Conservation (phyloP, 352 stramenopile species). For the Phytophthora fragariae region DNA sequence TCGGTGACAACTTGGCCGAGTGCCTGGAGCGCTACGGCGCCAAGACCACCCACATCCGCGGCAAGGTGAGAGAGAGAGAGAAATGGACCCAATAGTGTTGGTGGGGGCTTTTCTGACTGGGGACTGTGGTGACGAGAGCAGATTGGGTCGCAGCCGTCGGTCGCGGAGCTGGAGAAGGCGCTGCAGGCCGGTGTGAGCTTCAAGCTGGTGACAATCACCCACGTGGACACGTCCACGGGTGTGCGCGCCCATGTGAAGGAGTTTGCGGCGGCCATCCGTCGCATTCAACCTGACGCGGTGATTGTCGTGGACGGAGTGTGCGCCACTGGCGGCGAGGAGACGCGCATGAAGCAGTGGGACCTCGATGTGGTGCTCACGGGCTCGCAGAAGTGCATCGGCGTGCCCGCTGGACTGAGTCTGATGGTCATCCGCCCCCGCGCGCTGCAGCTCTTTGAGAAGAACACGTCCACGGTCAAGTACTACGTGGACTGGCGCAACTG, state of each 20-base stretch:
- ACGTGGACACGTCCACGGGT: constrained; percentile 83
- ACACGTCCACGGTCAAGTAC: constrained; percentile 64
- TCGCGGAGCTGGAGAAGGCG: constrained; percentile 54
- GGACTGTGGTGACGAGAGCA: constrained; percentile 13
- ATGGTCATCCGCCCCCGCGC: constrained; percentile 75
- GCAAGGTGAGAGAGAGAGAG: constrained; percentile 35
- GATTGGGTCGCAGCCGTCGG: constrained; percentile 62
- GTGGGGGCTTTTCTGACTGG: not conserved
- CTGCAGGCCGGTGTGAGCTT: constrained; percentile 53
- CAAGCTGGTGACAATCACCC: constrained; percentile 80
- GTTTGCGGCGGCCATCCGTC: constrained; percentile 62
- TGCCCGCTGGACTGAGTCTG: constrained; percentile 73
- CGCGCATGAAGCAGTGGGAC: constrained; percentile 86
- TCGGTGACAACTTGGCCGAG: constrained; percentile 75
- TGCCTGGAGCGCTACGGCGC: constrained; percentile 78
- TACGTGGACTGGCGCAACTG: constrained; percentile 86
- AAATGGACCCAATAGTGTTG: not conserved
- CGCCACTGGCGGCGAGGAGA: constrained; percentile 73
- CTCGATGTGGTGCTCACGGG: constrained; percentile 81
- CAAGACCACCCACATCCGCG: constrained; percentile 64
- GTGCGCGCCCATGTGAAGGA: constrained; percentile 70
- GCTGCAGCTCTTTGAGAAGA: constrained; percentile 69
- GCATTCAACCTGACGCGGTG: constrained; percentile 65
- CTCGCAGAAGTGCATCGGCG: constrained; percentile 82
- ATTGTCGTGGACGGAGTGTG: constrained; percentile 80